Conservation (phyloP, 108 stramenopile genomes). For the Heterococcus sp. region DNA sequence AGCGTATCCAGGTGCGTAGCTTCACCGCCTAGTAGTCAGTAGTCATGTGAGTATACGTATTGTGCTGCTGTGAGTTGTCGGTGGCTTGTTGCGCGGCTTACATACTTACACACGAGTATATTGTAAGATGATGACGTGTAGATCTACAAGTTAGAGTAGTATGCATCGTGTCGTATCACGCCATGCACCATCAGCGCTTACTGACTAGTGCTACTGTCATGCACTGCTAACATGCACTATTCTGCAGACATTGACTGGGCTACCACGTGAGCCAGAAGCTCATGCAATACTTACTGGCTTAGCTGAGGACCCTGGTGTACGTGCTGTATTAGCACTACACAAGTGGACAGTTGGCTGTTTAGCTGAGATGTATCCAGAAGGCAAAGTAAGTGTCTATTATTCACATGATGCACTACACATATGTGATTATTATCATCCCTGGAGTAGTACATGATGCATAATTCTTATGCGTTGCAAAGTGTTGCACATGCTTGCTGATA, state of each 20-base stretch:
- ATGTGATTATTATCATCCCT: neutral
- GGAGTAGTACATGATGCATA: neutral
- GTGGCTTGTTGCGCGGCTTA: too few species aligned
- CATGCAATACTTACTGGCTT: conserved; percentile 53
- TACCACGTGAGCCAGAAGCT: conserved; percentile 52
- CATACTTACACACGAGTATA: too few species aligned
- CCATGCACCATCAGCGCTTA: too few species aligned
- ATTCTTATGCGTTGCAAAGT: too few species aligned
- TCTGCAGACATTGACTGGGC: conserved; percentile 48
- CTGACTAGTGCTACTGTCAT: too few species aligned
- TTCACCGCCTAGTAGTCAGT: too few species aligned
- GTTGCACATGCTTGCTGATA: neutral
- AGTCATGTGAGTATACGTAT: too few species aligned
- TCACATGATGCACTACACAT: neutral
- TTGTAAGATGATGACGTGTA: too few species aligned
- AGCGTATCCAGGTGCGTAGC: conserved; percentile 9
- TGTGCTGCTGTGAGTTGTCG: too few species aligned
- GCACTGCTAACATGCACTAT: too few species aligned
- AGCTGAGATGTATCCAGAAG: conserved; percentile 76
- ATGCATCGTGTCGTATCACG: too few species aligned
- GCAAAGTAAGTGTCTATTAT: conserved; percentile 68
- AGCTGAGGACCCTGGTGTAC: conserved; percentile 67
- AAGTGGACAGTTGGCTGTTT: conserved; percentile 70
- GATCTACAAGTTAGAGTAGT: too few species aligned
- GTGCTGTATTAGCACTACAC: conserved; percentile 66